Conservation (phyloP, 805 yeast species). For the Candida koratica region DNA sequence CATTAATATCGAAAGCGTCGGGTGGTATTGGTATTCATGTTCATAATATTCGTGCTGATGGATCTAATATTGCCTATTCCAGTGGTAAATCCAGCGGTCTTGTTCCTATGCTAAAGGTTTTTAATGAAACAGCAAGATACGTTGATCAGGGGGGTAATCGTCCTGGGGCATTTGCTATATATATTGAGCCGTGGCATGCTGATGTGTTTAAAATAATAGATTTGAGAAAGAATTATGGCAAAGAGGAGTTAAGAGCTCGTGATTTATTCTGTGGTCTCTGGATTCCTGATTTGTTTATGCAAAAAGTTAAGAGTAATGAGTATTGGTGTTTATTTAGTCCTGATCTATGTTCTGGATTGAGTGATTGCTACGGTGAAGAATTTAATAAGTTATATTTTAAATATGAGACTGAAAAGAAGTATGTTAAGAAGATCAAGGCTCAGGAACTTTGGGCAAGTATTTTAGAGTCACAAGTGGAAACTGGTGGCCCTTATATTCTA, state of each 20-base stretch:
- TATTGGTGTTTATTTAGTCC: conserved; percentile 93
- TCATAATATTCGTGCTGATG: conserved; percentile 81
- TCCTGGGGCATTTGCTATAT: conserved; percentile 95
- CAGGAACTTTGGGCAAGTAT: conserved; percentile 90
- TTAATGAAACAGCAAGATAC: conserved; percentile 92
- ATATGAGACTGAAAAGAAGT: conserved; percentile 70
- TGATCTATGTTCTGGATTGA: conserved; percentile 79
- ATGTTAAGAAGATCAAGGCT: conserved; percentile 66
- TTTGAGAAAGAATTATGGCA: conserved; percentile 89
- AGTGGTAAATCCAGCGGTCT: conserved; percentile 91
- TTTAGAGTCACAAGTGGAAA: conserved; percentile 88
- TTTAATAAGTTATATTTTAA: conserved; percentile 66
- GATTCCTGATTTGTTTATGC: conserved; percentile 94
- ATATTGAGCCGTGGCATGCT: conserved; percentile 95
- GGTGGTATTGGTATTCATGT: conserved; percentile 95
- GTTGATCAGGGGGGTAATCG: conserved; percentile 99
- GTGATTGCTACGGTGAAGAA: conserved; percentile 80
- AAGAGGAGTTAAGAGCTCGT: conserved; percentile 89
- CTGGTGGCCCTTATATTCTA: conserved; percentile 93
- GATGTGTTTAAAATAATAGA: conserved; percentile 86
- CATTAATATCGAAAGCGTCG: conserved; percentile 87
- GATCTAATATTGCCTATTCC: conserved; percentile 85
- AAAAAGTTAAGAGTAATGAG: conserved; percentile 71
- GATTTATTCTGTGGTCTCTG: conserved; percentile 91
- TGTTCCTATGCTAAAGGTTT: conserved; percentile 94